Base-by-base conservation (phyloP, 495 filamentous ascomycete genomes). In the Rostrohypoxylon terebratum region DNA sequence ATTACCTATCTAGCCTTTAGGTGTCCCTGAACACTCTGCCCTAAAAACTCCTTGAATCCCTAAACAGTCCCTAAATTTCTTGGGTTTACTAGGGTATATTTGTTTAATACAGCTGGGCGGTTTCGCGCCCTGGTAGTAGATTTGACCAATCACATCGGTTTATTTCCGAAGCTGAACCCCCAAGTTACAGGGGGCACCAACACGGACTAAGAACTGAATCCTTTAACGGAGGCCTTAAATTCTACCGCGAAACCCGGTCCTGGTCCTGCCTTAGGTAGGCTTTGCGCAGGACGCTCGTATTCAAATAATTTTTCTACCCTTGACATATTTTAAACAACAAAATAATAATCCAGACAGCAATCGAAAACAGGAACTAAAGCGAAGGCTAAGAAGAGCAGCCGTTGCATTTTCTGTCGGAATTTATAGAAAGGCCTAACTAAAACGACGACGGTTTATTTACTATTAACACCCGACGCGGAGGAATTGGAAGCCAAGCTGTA, bases 211-310 rank as follows among this genome's bases (percentile, higher is more conserved):
- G 62, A 63, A 69, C 62, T 58, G 66, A 70, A 69, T 70, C 71
- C 66, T 74, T 70, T 70, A 73, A 70, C 66, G 71, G 71, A 74
- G 71, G 28, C 72, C 48, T 71, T 71, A 75, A 75, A 75, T 71
- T 68, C 60, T 66, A 75, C 72, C 63, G 72, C 68, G 64, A 61
- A 75, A 66, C 68, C 72, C 72, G 72, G 59, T n/a, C n/a, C n/a
- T n/a, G n/a, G 48, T 34, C 63, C 63, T 66, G 33, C 20, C 45
- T n/a, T n/a, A n/a, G n/a, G n/a, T 54, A 67, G 57, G 38, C 50
- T 44, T 62, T 57, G 59, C 59, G 68, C 63, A 64, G 68, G 63
- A 42, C 68, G 44, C 59, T 75, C 72, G 72, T 74, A 71, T 74
- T 71, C 59, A 59, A 63, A 63, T 68, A 68, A 65, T 65, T 68